Evolutionary conservation across 257 asterid genomes (phyloP), one percentile per base, ranked within the genome.

Genomic region (Forsythia viridissima): DNA sequence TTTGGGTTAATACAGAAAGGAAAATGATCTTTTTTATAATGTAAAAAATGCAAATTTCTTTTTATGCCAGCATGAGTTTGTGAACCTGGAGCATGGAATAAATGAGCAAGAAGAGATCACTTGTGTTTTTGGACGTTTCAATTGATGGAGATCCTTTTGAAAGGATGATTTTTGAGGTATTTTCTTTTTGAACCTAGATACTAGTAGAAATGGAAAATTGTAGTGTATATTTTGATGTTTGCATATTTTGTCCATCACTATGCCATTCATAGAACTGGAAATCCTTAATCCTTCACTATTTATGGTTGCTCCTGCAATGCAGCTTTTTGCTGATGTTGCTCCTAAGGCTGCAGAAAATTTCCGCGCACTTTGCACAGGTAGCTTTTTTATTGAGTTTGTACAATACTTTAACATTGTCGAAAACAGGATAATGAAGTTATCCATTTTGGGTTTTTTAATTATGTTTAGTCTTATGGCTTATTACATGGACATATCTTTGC

Each of bases 331-430:
- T 38, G 97, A 94, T 83, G 90, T 83, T 81, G 96, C 96, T 82
- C 97, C 97, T 16, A 91, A 88, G 86, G 91, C 98, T 16, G 92
- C 94, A 8, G 98, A 94, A 81, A 94, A 94, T 79, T 94, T 94
- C 9, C 98, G 98, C 39, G 93, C 93, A 39, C 94, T 94, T 83
- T 94, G 98, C 88, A 94, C 97, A 68, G 98, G 98, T 92, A 85
- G 77, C 44, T 51, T 51, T 51, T 13, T 51, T 51, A 13, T 12
- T 7, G n/a, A 7, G 16, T 15, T 1, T 51, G 59, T 3, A 13
- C 6, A 11, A 13, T 13, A 11, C 15, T 7, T 51, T 15, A 4
- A 15, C 16, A 15, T 51, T 15, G 59, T 15, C 15, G 3, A 15
- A 12, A 1, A 2, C 0, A 51, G 18, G 59, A 51, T 13, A 1